phyloP scores from a whole-genome alignment of 306 rosid species.

The Fagus crenata region DNA sequence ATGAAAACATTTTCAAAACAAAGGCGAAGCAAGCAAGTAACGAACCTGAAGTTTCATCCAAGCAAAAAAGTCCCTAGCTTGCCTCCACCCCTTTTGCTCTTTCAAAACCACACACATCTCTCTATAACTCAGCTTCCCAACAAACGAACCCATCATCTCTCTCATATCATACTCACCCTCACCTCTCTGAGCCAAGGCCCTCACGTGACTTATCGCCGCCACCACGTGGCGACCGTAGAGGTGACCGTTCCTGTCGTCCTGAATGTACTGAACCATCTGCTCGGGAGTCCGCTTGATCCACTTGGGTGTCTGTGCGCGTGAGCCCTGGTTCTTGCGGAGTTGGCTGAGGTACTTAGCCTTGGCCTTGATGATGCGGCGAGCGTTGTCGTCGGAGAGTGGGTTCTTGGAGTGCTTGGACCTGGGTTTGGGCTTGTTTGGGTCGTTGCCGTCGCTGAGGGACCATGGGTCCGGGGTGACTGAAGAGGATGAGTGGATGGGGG shows the following conservation, averaged over 20 bases:
- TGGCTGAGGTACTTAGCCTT: constrained; percentile 63
- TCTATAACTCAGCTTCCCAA: constrained; percentile 67
- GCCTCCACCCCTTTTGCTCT: constrained; percentile 94
- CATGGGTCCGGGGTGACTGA: constrained; percentile 72
- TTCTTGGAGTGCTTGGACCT: constrained; percentile 49
- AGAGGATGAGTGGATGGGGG: constrained; percentile 28
- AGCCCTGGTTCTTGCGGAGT: constrained; percentile 80
- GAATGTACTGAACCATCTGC: constrained; percentile 81
- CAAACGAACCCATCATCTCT: constrained; percentile 71
- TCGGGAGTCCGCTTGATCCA: constrained; percentile 90
- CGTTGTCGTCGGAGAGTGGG: constrained; percentile 85
- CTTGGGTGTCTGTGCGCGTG: constrained; percentile 74
- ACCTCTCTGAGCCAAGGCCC: constrained; percentile 50
- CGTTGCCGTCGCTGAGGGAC: constrained; percentile 60
- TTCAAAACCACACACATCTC: constrained; percentile 91
- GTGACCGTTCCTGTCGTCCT: constrained; percentile 72
- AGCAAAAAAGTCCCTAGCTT: constrained; percentile 72
- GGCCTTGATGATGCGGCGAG: constrained; percentile 82
- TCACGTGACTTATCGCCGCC: constrained; percentile 75
- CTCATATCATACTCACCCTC: constrained; percentile 72
- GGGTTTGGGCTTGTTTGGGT: constrained; percentile 63
- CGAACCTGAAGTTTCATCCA: constrained; percentile 98
- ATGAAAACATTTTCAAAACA: not conserved
- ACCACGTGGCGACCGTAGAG: constrained; percentile 79
- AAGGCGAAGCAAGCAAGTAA: not conserved